A percentile compares a stretch with the other conserved stretches of the same genome.
Conservation (phyloP, 176 grass and related monocot species). For the Guadua angustifolia region DNA sequence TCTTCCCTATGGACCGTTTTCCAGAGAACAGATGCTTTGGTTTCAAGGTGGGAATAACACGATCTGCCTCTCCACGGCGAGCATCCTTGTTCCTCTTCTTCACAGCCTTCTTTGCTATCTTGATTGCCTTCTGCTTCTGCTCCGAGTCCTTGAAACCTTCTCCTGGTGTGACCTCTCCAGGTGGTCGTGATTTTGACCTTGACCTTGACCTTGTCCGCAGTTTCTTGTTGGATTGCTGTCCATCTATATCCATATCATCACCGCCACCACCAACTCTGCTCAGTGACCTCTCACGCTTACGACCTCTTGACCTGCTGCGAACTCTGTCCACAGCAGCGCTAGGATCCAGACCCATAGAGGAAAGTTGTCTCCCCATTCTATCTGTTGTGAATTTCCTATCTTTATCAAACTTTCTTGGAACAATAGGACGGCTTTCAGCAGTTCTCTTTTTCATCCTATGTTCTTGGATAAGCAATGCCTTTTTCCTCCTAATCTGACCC, state of each 20-base stretch:
- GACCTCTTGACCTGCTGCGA: constrained; percentile 55
- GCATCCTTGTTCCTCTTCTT: constrained; percentile 82
- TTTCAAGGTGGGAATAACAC: constrained; percentile 80
- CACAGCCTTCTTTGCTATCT: constrained; percentile 52
- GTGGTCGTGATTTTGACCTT: constrained; percentile 52
- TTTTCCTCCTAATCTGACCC: constrained; percentile 70
- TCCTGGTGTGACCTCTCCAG: constrained; percentile 59
- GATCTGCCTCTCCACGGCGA: constrained; percentile 76
- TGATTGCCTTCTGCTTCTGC: constrained; percentile 72
- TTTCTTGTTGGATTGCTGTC: constrained; percentile 67
- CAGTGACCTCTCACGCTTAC: constrained; percentile 77
- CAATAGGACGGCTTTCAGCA: constrained; percentile 80
- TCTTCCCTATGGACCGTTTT: constrained; percentile 72
- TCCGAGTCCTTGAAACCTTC: constrained; percentile 70
- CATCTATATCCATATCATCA: constrained; percentile 66
- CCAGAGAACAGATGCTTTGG: constrained; percentile 93
- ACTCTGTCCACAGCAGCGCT: constrained; percentile 49
- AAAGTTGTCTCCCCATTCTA: constrained; percentile 55
- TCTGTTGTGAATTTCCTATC: constrained; percentile 52
- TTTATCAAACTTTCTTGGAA: constrained; percentile 66
- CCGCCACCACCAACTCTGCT: constrained; percentile 46
- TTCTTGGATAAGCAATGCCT: constrained; percentile 66
- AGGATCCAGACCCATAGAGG: constrained; percentile 64
- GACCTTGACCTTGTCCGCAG: constrained; percentile 44
- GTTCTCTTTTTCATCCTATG: constrained; percentile 92